Conservation (phyloP, 208 protist species). For the Endotrypanum monterogeii region DNA sequence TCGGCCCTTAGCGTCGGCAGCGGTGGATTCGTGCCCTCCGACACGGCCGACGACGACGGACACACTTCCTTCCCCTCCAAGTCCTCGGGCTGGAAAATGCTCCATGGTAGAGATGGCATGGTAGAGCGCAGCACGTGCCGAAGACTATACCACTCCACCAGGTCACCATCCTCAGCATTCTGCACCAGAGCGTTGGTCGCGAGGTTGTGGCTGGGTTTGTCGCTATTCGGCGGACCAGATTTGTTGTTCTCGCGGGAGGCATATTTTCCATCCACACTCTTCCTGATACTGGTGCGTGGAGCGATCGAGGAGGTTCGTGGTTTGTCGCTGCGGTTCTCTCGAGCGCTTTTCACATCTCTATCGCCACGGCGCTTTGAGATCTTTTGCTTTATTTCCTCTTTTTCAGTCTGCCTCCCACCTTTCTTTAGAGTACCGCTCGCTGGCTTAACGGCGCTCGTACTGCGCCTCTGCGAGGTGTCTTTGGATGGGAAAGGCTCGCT, state of each 20-base stretch:
- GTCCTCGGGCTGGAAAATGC: slow-evolving; percentile 40
- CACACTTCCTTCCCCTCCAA: slow-evolving; percentile 1
- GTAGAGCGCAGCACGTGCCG: slow-evolving; percentile 44
- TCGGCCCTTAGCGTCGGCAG: not conserved
- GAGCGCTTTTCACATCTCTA: not conserved
- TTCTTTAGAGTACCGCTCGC: not conserved
- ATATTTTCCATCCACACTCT: not conserved
- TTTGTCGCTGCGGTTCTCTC: not conserved
- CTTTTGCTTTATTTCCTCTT: not conserved
- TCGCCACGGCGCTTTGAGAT: too few relatives aligned
- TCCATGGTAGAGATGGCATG: slow-evolving; percentile 34
- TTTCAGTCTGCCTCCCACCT: not conserved
- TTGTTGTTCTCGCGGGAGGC: not conserved
- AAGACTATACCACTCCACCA: slow-evolving; percentile 79
- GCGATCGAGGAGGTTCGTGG: not conserved
- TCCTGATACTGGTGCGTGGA: not conserved
- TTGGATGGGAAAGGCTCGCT: not conserved
- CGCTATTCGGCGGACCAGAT: not conserved
- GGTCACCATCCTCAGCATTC: slow-evolving; percentile 36
- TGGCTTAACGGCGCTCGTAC: too few relatives aligned
- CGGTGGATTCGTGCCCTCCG: not conserved
- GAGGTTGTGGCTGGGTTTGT: not conserved
- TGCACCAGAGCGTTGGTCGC: slow-evolving; percentile 33
- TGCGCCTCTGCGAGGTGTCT: not conserved
- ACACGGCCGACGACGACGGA: not conserved